Base-by-base conservation (phyloP, 371 early-diverging fungal genomes). In the Mortierella sp. region DNA sequence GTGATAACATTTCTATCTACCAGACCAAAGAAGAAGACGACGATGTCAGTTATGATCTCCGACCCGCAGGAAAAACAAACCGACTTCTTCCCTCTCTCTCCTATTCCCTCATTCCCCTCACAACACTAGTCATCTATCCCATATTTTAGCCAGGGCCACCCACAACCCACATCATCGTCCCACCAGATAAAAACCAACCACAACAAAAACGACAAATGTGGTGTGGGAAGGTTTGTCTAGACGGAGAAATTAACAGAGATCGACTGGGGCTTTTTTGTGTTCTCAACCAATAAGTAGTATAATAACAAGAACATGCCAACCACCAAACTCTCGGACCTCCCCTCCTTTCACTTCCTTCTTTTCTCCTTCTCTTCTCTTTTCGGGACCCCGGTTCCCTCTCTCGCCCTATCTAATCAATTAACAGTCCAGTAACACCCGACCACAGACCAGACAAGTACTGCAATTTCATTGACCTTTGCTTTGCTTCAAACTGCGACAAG, bases 1-100 rank as follows among this genome's bases (percentile, higher is more conserved):
- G 51, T 21, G 18, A 51, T 51, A 21, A 51, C 51, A 51, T 55
- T n/a, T 55, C 65, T 65, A 16, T 41, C 65, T 65, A 24, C 56
- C 38, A 24, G 65, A 63, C 63, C 29, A 12, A 58, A 27, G 58
- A 12, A 27, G 27, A 56, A 1, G 55, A 27, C 32, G 14, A 16
- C 60, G 35, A 32, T 60, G 35, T 35, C 7, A 60, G 8, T 56
- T 65, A 41, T 65, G 65, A 65, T 65, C 65, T 65, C 65, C 65
- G 65, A 38, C 41, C 65, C 60, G 60, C 60, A 60, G 16, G 32
- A 60, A 60, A 60, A 60, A 60, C 2, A 29, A 60, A 60, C 32
- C 16, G 32, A 60, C 60, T 27, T 8, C 29, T 32, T 32, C 60
- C 32, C 35, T 35, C 35, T 32, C 32, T 10, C 27, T 29, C 18